Percentiles rank a stretch among this genome's conserved stretches.
phyloP scores from a whole-genome alignment of 305 asterid genomes.

The Fraxinus velutina region DNA sequence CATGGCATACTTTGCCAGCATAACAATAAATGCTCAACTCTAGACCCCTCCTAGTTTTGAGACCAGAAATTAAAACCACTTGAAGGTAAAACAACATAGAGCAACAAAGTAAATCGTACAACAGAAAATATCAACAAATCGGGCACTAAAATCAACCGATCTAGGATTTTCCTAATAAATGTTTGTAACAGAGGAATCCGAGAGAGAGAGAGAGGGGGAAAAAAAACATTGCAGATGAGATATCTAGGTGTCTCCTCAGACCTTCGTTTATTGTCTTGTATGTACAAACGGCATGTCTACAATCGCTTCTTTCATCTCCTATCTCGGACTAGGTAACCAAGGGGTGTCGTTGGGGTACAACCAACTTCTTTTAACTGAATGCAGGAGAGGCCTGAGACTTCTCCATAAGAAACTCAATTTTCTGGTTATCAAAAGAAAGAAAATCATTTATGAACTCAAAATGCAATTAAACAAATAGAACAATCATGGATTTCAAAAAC shows the following conservation, averaged over 20 bases:
- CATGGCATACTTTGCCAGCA: too few relatives aligned
- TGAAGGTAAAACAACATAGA: neutral
- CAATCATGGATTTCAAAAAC: neutral
- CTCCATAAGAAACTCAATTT: constrained; percentile 60
- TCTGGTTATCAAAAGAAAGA: constrained; percentile 36
- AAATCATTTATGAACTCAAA: neutral
- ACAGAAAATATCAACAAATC: neutral
- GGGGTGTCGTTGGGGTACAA: neutral
- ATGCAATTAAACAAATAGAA: neutral
- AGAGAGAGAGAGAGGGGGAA: neutral
- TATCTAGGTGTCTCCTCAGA: neutral
- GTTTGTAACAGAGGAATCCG: neutral
- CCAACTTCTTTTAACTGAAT: constrained; percentile 15
- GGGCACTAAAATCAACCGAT: neutral
- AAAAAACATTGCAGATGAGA: neutral
- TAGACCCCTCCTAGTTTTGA: too few relatives aligned
- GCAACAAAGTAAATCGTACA: neutral
- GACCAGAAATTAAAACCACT: too few relatives aligned
- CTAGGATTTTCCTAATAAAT: neutral
- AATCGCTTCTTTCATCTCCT: neutral
- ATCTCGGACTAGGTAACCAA: neutral
- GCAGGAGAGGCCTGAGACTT: constrained; percentile 33
- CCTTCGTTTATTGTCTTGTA: neutral
- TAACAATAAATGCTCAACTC: too few relatives aligned
- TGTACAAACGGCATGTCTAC: neutral